Conservation (phyloP, 176 grass and related monocot genomes). For the Triticum turgidum region DNA sequence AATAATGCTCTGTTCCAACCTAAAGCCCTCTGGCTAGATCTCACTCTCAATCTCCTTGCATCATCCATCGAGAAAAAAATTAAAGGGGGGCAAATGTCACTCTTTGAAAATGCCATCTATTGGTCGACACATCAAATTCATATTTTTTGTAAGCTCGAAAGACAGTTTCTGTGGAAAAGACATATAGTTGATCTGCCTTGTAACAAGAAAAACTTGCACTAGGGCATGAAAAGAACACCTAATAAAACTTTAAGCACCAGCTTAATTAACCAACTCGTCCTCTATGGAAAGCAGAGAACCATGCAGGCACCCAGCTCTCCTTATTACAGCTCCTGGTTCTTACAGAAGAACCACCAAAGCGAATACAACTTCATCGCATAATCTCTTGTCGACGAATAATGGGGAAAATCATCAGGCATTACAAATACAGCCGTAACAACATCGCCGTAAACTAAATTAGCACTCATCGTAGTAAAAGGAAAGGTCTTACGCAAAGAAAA, state of each 20-base stretch:
- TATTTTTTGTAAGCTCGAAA: not conserved
- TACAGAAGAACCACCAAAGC: not conserved
- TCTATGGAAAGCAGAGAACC: not conserved
- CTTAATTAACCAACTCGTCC: not conserved
- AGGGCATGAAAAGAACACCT: not conserved
- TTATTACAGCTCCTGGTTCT: not conserved
- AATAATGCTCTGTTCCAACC: conserved; percentile 57
- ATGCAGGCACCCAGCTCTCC: not conserved
- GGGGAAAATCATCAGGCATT: too few species aligned
- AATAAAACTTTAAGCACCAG: not conserved
- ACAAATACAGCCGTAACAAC: too few species aligned
- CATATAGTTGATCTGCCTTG: not conserved
- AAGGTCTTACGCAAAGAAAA: not conserved
- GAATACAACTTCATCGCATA: not conserved
- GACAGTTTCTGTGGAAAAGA: not conserved
- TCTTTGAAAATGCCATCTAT: not conserved
- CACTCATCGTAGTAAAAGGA: not conserved
- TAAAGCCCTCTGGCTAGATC: conserved; percentile 39
- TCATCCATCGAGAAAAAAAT: conserved; percentile 29
- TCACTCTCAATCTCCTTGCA: conserved; percentile 46
- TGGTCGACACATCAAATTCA: not conserved
- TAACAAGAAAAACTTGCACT: not conserved
- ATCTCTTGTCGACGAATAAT: too few species aligned
- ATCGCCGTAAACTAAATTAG: too few species aligned
- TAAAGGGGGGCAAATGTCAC: not conserved